Evolutionary conservation across 2,329 filamentous ascomycete genomes (phyloP), one percentile per base, ranked within the genome.

Genomic region (Metarhizium brunneum): DNA sequence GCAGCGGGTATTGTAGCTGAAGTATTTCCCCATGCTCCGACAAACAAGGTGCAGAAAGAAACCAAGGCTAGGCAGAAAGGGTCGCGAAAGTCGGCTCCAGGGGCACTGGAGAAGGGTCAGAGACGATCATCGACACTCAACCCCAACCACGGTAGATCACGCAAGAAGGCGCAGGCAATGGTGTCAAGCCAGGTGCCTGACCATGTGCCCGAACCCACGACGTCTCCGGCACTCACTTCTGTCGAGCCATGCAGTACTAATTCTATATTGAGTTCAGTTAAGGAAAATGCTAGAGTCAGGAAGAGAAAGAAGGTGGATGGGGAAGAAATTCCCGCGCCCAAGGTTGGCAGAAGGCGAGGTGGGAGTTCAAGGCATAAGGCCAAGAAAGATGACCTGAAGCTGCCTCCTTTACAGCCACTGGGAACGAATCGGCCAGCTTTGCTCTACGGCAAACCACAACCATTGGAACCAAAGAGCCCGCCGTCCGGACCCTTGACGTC

Each of bases 241-340:
- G 11, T 29, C 18, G 30, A 14, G 8, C 42, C 45, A 3, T n/a
- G 50, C 18, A 29, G 45, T 35, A 57, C 59, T 48, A 73, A 65
- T 56, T 80, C 79, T 3, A 81, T 82, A n/a, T 65, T 76, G 4
- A 70, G 73, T 8, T 75, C 77, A 1, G 78, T 82, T 56, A 82
- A 82, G 62, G 68, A 69, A 10, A 74, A 77, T 43, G 72, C 72
- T 6, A 72, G 76, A 25, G 68, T 72, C 43, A 70, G 77, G 57
- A 79, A 76, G 62, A 71, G 73, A 14, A 79, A 78, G 62, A 71
- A 66, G 60, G 72, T 77, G 53, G 66, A 73, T 29, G 75, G 74
- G 8, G 71, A 69, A 45, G 68, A 70, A 54, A 63, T 69, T 36
- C 57, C 56, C 2, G 57, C 57, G 8, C 61, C 61, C 4, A 50